Evolutionary conservation across 2,329 filamentous ascomycete genomes (phyloP).

Genomic region (Pseudogymnoascus sp.): DNA sequence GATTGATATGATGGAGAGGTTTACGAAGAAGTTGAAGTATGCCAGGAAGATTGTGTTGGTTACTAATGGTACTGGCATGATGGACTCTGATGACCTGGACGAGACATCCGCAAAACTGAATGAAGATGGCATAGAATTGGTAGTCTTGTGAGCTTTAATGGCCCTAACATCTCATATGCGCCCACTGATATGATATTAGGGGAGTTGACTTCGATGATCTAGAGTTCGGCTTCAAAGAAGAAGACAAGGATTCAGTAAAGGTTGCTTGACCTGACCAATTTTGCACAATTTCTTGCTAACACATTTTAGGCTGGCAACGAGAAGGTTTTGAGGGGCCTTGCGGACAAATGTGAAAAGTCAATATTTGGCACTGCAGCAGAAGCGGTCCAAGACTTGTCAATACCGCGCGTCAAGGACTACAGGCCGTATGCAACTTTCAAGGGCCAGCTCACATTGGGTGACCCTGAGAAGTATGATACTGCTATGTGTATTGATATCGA

Average conservation of each 20-base stretch:
- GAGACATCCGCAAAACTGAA: conserved; percentile 68
- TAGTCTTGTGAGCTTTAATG: conserved; percentile 57
- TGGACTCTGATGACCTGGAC: conserved; percentile 64
- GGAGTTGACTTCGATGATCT: conserved; percentile 90
- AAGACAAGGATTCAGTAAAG: conserved; percentile 68
- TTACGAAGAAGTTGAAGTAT: conserved; percentile 77
- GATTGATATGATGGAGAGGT: conserved; percentile 72
- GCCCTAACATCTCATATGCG: background rate
- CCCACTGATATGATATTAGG: conserved; percentile 35
- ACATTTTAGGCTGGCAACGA: conserved; percentile 60
- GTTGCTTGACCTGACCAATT: conserved; percentile 30
- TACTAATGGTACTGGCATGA: conserved; percentile 67
- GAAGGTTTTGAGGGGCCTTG: conserved; percentile 52
- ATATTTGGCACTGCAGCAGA: conserved; percentile 77
- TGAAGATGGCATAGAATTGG: conserved; percentile 66
- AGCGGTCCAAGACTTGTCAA: conserved; percentile 71
- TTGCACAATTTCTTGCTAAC: conserved; percentile 16
- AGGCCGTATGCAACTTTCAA: conserved; percentile 72
- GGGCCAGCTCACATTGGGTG: conserved; percentile 70
- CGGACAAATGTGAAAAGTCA: conserved; percentile 58
- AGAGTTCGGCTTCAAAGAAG: conserved; percentile 87
- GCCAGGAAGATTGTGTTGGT: conserved; percentile 73
- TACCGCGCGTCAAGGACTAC: conserved; percentile 67
- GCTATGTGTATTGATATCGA: conserved; percentile 80
- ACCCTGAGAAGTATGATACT: conserved; percentile 62